A percentile compares a stretch with the other conserved stretches of the same genome.
Evolutionary conservation across 331 rosid species (phyloP).

Genomic region (Erythrophleum ivorense): DNA sequence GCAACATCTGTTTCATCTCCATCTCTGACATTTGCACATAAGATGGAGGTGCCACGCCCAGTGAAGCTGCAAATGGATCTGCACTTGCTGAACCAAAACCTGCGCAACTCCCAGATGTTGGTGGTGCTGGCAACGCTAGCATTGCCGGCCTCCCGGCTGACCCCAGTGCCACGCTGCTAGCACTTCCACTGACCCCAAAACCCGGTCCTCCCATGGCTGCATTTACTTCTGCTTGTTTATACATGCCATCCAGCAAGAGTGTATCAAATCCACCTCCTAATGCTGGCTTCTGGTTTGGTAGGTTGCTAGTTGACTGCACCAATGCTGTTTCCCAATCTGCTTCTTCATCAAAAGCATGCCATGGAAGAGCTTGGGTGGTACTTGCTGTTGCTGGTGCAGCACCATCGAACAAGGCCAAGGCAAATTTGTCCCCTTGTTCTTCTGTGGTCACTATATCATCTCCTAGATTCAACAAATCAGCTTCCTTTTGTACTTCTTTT

Average conservation of each 20-base stretch:
- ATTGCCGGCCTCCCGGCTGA: constrained; percentile 63
- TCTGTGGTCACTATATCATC: constrained; percentile 41
- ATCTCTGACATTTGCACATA: constrained; percentile 94
- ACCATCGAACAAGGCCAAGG: constrained; percentile 79
- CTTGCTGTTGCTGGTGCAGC: constrained; percentile 26
- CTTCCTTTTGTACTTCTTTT: constrained; percentile 48
- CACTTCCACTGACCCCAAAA: constrained; percentile 67
- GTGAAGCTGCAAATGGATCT: constrained; percentile 89
- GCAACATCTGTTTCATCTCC: constrained; percentile 77
- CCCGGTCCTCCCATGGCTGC: constrained; percentile 51
- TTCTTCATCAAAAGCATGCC: constrained; percentile 71
- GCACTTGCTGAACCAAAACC: not conserved
- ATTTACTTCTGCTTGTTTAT: constrained; percentile 47
- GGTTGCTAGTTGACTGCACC: constrained; percentile 66
- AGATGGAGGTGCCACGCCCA: constrained; percentile 73
- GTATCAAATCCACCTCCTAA: constrained; percentile 80
- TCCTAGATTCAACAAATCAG: constrained; percentile 67
- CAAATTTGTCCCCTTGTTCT: constrained; percentile 58
- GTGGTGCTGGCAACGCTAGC: constrained; percentile 87
- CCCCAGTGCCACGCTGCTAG: constrained; percentile 74
- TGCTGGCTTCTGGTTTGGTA: constrained; percentile 53
- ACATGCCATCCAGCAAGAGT: constrained; percentile 80
- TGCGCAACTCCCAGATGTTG: constrained; percentile 22
- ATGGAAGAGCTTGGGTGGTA: constrained; percentile 47
- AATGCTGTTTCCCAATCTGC: constrained; percentile 86